phyloP scores from a whole-genome alignment of 169 alveolate species.

The Eimeria praecox region DNA sequence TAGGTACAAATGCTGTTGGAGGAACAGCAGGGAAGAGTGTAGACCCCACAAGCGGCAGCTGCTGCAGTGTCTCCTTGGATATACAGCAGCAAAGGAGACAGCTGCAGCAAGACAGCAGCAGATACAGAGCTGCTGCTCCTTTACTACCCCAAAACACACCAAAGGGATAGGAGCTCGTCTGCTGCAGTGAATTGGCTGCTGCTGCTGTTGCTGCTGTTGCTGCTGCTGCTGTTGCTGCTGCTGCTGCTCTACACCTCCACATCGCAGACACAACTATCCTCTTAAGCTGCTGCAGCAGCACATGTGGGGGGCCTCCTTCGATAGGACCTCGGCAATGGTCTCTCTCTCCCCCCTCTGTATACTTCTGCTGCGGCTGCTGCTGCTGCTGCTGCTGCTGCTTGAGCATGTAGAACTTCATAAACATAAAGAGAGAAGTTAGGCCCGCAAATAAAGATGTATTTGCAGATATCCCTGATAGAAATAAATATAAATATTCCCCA shows the following conservation, averaged over 20 bases:
- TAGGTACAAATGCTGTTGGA: not conserved
- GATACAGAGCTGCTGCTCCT: not conserved
- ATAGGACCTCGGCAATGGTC: not conserved
- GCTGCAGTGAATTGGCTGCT: not conserved
- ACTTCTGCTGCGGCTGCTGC: not conserved
- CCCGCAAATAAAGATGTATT: not conserved
- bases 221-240: not conserved
- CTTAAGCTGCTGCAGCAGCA: slow-evolving; percentile 13
- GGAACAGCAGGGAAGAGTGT: not conserved
- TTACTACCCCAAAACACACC: slow-evolving; percentile 40
- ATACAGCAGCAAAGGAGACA: not conserved
- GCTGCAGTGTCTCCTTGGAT: slow-evolving; percentile 23
- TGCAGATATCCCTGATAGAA: not conserved
- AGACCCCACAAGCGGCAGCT: slow-evolving; percentile 61
- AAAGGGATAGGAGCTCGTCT: not conserved
- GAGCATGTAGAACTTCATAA: not conserved
- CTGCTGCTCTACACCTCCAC: not conserved
- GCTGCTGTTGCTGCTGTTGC: slow-evolving; percentile 32
- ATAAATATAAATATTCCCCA: not conserved
- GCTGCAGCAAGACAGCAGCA: not conserved
- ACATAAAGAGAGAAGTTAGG: not conserved
- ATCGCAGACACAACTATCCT: not conserved
- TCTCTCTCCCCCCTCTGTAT: not conserved
- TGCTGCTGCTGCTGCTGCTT: slow-evolving; percentile 14
- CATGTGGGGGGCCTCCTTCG: not conserved